A percentile compares a stretch with the other conserved stretches of the same genome.
Evolutionary conservation across 2,329 filamentous ascomycete species (phyloP).

Genomic region (Magnaporthiopsis poae): DNA sequence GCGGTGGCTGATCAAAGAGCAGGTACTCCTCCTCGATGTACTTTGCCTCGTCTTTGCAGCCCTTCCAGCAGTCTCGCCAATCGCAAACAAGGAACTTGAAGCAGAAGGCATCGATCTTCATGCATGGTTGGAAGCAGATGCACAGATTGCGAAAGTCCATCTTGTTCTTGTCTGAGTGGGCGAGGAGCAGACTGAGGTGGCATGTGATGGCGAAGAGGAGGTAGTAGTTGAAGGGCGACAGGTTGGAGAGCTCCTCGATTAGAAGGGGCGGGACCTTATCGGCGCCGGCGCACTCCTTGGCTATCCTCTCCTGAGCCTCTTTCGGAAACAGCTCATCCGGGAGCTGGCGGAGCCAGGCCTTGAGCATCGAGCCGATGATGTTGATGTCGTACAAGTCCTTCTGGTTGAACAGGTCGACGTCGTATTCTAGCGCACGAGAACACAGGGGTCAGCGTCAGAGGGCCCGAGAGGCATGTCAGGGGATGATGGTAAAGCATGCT

Average conservation of each 20-base stretch:
- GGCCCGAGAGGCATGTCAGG: neutral
- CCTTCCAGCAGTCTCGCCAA: slow-evolving; percentile 95
- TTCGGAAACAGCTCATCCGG: slow-evolving; percentile 91
- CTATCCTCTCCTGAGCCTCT: slow-evolving; percentile 66
- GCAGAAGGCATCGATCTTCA: slow-evolving; percentile 90
- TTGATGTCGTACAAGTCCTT: slow-evolving; percentile 90
- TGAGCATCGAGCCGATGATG: slow-evolving; percentile 90
- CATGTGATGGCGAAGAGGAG: slow-evolving; percentile 95
- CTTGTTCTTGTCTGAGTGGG: slow-evolving; percentile 90
- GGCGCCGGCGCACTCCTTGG: slow-evolving; percentile 67
- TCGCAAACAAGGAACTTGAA: slow-evolving; percentile 93
- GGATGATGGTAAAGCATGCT: slow-evolving; percentile 14
- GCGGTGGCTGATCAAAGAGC: slow-evolving; percentile 48
- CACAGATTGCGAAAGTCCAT: slow-evolving; percentile 95
- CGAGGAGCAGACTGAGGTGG: slow-evolving; percentile 81
- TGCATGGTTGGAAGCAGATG: slow-evolving; percentile 93
- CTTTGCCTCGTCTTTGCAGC: slow-evolving; percentile 79
- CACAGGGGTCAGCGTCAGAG: slow-evolving; percentile 12
- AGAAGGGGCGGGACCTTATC: slow-evolving; percentile 75
- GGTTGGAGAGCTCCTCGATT: slow-evolving; percentile 76
- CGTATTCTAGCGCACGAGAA: slow-evolving; percentile 48
- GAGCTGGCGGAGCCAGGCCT: slow-evolving; percentile 89
- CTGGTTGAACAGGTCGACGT: slow-evolving; percentile 83
- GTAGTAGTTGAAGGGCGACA: slow-evolving; percentile 97
- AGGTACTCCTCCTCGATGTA: slow-evolving; percentile 62